phyloP scores from a whole-genome alignment of 176 grass and related monocot genomes.

The Chrysopogon serrulatus region DNA sequence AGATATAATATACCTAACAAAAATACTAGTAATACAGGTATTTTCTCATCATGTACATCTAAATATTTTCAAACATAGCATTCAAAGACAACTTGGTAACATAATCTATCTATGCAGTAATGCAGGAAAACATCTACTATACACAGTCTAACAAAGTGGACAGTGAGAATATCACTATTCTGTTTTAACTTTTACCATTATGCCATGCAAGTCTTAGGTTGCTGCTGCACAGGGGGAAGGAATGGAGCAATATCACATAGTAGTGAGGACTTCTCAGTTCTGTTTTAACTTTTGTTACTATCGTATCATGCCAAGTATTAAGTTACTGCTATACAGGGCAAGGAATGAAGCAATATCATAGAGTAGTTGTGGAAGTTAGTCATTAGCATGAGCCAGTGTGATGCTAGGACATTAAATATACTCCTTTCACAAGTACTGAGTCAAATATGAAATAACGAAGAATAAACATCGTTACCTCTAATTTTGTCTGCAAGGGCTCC shows the following conservation, averaged over 20 bases:
- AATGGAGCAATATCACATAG: background rate
- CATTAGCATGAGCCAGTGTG: background rate
- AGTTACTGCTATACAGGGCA: background rate
- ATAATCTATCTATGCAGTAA: background rate
- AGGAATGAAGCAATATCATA: background rate
- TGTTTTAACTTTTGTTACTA: background rate
- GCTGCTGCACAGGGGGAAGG: background rate
- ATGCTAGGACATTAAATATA: background rate
- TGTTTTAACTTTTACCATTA: background rate
- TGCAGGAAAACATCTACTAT: background rate
- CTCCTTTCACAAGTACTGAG: background rate
- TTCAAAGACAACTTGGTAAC: background rate
- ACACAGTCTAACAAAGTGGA: background rate
- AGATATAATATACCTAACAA: background rate
- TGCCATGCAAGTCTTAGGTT: background rate
- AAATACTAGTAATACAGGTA: background rate
- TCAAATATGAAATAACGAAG: constrained; percentile 5
- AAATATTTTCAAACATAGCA: background rate
- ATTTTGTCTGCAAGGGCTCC: constrained; percentile 67
- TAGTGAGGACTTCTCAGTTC: background rate
- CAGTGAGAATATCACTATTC: background rate
- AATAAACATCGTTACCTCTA: constrained; percentile 46
- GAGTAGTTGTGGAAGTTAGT: background rate
- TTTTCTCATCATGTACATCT: background rate
- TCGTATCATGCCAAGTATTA: background rate